Base-by-base conservation (phyloP, 441 rosid species). In the Viola pubescens region DNA sequence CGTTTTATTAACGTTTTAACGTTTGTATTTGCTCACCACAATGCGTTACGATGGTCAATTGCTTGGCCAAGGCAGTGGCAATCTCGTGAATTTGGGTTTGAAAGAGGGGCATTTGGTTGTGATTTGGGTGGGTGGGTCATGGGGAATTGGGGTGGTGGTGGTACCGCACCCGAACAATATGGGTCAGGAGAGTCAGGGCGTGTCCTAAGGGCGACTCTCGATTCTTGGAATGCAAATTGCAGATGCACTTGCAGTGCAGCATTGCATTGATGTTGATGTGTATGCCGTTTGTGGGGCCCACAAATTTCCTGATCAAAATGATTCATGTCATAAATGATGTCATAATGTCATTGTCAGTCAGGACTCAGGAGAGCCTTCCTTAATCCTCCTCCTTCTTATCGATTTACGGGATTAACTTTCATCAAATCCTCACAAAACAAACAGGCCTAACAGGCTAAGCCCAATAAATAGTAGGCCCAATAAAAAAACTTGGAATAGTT, bases 171-270 rank as follows among this genome's bases (percentile, higher is more conserved):
- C 38, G 59, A 65, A 61, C 68, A 47, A 58, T 57, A 50, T 16
- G 71, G 75, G 75, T 66, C 75, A 73, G 70, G 58, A 10, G 48
- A 58, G 80, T 68, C 73, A 70, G 79, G 56, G 75, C 80, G 75
- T 77, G 82, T 80, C 79, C 67, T 70, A 44, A 64, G 81, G 79
- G 72, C 68, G 75, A 72, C 78, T 76, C 80, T 40, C 48, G 60
- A 63, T 59, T 73, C 66, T 67, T 44, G 70, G 69, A 66, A 71
- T 45, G 63, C 58, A 37, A 19, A 61, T 38, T n/a, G n/a, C 12
- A 54, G 19, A 16, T 16, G 19, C 19, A 1, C 34, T 1, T 26
- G 34, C 34, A 26, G 34, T 26, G 34, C 34, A 26, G 34, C 34
- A 26, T 16, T 48, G 60, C 65, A 50, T 61, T 61, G 44, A 64